A percentile compares a stretch with the other conserved stretches of the same genome.
Evolutionary conservation across 2,329 filamentous ascomycete genomes (phyloP).

Genomic region (Fusarium graminum): DNA sequence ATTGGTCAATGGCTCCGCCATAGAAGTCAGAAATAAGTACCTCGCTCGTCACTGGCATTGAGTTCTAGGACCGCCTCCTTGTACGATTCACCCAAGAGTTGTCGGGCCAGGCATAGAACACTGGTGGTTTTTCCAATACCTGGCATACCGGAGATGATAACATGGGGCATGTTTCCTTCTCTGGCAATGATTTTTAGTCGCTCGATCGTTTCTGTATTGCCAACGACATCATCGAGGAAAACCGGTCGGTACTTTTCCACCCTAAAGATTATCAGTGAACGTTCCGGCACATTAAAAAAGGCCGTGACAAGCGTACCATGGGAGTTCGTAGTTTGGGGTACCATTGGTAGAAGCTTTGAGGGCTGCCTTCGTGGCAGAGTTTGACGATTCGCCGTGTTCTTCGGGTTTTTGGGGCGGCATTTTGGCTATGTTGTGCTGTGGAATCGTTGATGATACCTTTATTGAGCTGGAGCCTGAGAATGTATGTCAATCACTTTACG

Average conservation of each 20-base stretch:
- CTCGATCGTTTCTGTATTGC: conserved; percentile 97
- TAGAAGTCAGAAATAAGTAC: conserved; percentile 54
- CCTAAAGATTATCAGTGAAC: conserved; percentile 65
- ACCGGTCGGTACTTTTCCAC: conserved; percentile 98
- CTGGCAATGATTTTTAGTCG: conserved; percentile 97
- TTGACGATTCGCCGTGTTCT: conserved; percentile 72
- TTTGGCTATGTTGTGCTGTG: conserved; percentile 33
- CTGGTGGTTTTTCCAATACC: conserved; percentile 99
- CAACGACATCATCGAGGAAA: conserved; percentile 95
- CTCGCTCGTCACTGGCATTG: conserved; percentile 95
- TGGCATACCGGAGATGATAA: conserved; percentile 99
- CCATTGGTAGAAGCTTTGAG: conserved; percentile 65
- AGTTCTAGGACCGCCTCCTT: conserved; percentile 97
- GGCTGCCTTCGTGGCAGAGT: conserved; percentile 68
- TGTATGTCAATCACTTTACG: conserved; percentile 54
- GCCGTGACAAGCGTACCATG: conserved; percentile 69
- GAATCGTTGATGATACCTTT: conserved; percentile 19
- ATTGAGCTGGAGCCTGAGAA: conserved; percentile 39
- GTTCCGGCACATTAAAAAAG: conserved; percentile 3
- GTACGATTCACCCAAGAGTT: conserved; percentile 91
- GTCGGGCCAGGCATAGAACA: conserved; percentile 90
- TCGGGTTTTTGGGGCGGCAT: conserved; percentile 66
- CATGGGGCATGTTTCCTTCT: conserved; percentile 98
- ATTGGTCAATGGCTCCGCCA: not conserved
- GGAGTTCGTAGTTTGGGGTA: conserved; percentile 76